Evolutionary conservation across 257 asterid species (phyloP), one percentile per base, ranked within the genome.

Genomic region (Solanum chilense): DNA sequence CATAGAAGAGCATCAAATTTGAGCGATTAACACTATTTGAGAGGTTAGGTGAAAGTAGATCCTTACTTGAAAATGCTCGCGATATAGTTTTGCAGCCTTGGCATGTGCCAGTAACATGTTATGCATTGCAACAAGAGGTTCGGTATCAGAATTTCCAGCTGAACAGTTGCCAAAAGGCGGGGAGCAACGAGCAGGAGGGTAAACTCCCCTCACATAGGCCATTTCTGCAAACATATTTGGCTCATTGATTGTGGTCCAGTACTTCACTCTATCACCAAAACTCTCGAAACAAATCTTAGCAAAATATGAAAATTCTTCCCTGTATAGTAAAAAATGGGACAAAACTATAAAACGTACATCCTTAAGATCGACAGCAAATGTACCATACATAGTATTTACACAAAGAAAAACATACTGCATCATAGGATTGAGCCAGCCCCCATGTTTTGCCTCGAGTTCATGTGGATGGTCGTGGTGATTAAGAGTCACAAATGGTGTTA

Each of bases 81-180:
- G 92, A 76, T 92, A 96, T 56, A 95, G 41, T 75, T 93, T 92
- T 82, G 90, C 93, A n/a, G 96, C 96, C 87, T 89, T 95, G 85
- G 95, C 96, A 90, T 96, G 99, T 33, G 92, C 98, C 89, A 95
- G 76, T 83, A 96, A 68, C 96, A 92, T 91, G 78, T 95, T 93
- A 88, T 95, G 98, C 83, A 44, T 86, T 3, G 89, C 92, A 74
- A 90, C 82, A 87, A 96, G 90, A 86, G 99, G 98, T 91, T 95
- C 98, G 2, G 90, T 87, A 75, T 96, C 98, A 12, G 97, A 93
- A 89, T 94, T 94, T 41, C 98, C 99, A 86, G 62, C 33, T 4
- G 90, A 84, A 86, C 98, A 95, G 52, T 90, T 75, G 25, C 98
- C 98, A 86, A 94, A 96, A 45, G 98, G 98, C 7, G 89, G 91